Evolutionary conservation across 192 early-diverging fungal genomes (phyloP).

Genomic region (Coemansia sp.): DNA sequence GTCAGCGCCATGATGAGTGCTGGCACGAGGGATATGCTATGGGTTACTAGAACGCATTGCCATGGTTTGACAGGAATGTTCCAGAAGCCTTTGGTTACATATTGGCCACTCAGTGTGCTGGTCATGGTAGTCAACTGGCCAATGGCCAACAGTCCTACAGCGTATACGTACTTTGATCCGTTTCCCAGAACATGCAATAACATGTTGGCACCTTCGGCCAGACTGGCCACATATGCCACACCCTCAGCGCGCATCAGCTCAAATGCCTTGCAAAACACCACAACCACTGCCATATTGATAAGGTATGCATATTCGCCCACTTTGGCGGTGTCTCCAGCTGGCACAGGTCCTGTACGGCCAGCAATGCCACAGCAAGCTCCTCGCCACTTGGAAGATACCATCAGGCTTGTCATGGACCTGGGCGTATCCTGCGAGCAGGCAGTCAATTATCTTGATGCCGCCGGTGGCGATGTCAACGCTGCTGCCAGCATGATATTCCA

Average conservation of each 20-base stretch:
- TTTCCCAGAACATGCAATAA: conserved; percentile 62
- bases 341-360: background rate
- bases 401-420: conserved; percentile 70
- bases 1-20: conserved; percentile 62
- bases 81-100: conserved; percentile 88
- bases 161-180: conserved; percentile 71
- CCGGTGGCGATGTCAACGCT: conserved; percentile 82
- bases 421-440: conserved; percentile 80
- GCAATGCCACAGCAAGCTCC: conserved; percentile 27
- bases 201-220: conserved; percentile 56
- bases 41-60: conserved; percentile 67
- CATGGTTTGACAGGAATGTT: conserved; percentile 65
- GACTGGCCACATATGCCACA: conserved; percentile 37
- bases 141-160: conserved; percentile 75
- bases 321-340: conserved; percentile 10
- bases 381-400: conserved; percentile 57
- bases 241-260: conserved; percentile 57
- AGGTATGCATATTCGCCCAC: too few species aligned
- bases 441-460: conserved; percentile 71
- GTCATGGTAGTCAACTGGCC: conserved; percentile 89
- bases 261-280: conserved; percentile 62
- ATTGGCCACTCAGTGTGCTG: conserved; percentile 88
- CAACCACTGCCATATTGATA: too few species aligned
- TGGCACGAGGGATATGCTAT: conserved; percentile 63
- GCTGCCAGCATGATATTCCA: conserved; percentile 86